Conservation (phyloP, 2,329 filamentous ascomycete species). For the Sporothrix protearum region DNA sequence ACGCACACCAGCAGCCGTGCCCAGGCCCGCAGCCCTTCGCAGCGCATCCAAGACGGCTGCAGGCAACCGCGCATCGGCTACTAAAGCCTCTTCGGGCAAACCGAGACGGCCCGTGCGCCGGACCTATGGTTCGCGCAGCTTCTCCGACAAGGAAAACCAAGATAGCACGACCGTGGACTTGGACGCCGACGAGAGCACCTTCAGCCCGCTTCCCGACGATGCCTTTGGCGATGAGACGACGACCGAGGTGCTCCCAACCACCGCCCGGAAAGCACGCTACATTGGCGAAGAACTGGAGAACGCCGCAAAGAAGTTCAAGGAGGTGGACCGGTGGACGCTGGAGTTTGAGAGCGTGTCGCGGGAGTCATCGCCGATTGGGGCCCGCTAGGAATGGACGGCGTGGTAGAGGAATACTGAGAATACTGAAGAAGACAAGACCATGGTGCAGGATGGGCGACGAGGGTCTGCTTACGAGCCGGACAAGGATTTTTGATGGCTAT, state of each 20-base stretch:
- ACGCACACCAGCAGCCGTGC: constrained; percentile 19
- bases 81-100: background rate
- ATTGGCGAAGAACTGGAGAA: constrained; percentile 52
- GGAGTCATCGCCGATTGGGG: constrained; percentile 52
- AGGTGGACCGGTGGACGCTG: constrained; percentile 66
- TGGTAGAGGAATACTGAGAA: background rate
- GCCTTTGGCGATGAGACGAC: constrained; percentile 42
- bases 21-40: background rate
- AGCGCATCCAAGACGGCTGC: constrained; percentile 10
- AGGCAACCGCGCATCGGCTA: background rate
- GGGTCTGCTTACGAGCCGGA: background rate
- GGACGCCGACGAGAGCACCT: constrained; percentile 37
- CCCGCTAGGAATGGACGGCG: constrained; percentile 38
- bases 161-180: constrained; percentile 14
- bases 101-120: constrained; percentile 48
- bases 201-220: constrained; percentile 47
- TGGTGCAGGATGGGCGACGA: background rate
- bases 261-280: constrained; percentile 34
- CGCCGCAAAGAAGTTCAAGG: constrained; percentile 61
- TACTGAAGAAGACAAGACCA: too few relatives aligned
- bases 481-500: background rate
- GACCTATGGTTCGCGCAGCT: constrained; percentile 49
- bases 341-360: constrained; percentile 62
- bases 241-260: constrained; percentile 38
- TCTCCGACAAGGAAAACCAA: constrained; percentile 36